phyloP scores from a whole-genome alignment of 805 yeast species.

The Yamadazyma olivae region DNA sequence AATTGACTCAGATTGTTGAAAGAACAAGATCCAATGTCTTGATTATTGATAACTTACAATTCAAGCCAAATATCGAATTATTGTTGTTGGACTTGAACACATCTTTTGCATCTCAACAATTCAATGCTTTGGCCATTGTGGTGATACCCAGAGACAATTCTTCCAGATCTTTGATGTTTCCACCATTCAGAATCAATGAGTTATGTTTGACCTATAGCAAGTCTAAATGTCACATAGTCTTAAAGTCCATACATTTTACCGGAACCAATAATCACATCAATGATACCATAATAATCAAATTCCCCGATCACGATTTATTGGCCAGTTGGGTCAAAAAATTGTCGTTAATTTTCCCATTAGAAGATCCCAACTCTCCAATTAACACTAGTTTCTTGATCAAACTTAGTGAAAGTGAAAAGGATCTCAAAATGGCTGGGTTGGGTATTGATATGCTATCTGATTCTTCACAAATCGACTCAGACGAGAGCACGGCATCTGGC shows the following conservation, averaged over 20 bases:
- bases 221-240: conserved; percentile 12
- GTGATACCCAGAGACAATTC: conserved; percentile 16
- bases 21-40: conserved; percentile 25
- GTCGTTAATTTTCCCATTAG: conserved; percentile 31
- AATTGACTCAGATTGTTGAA: conserved; percentile 31
- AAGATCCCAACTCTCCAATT: conserved; percentile 20
- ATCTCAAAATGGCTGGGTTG: conserved; percentile 25
- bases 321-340: conserved; percentile 31
- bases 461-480: conserved; percentile 4
- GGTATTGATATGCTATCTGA: conserved; percentile 28
- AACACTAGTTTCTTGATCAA: conserved; percentile 18
- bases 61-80: conserved; percentile 23
- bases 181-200: conserved; percentile 34
- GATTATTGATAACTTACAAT: conserved; percentile 12
- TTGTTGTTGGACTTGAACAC: conserved; percentile 30
- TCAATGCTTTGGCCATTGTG: conserved; percentile 36
- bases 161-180: conserved; percentile 33
- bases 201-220: conserved; percentile 12
- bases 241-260: conserved; percentile 18
- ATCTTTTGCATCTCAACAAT: conserved; percentile 12
- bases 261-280: conserved; percentile 8
- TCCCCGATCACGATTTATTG: conserved; percentile 16
- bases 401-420: conserved; percentile 11
- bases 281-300: conserved; percentile 13
- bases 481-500: not conserved